Percentiles rank a stretch among this genome's conserved stretches.
Conservation (phyloP, 495 filamentous ascomycete species). For the Hypoxylon intermedium region DNA sequence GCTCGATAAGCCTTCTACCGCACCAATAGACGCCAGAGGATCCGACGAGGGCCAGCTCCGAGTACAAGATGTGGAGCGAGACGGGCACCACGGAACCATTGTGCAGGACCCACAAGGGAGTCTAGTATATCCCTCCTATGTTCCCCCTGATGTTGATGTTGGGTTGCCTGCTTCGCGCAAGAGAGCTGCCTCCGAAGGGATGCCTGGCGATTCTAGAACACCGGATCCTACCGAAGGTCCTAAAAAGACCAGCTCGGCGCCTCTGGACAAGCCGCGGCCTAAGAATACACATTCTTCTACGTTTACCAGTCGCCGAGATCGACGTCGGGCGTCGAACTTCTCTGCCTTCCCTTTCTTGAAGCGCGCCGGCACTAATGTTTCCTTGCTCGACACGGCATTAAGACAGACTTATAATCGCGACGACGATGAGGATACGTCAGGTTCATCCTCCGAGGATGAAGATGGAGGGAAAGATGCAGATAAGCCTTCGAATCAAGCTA, state of each 20-base stretch:
- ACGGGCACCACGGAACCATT: constrained; percentile 38
- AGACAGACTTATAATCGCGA: constrained; percentile 2
- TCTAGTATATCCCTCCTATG: constrained; percentile 46
- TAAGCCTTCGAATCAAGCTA: neutral
- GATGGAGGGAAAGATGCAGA: constrained; percentile 29
- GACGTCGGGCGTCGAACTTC: constrained; percentile 20
- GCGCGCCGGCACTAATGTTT: constrained; percentile 43
- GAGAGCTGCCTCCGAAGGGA: constrained; percentile 18
- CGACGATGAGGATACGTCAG: constrained; percentile 24
- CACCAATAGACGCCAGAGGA: constrained; percentile 11
- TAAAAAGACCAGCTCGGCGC: constrained; percentile 24
- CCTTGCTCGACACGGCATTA: constrained; percentile 19
- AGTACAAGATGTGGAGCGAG: constrained; percentile 14
- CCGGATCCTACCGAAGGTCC: constrained; percentile 9
- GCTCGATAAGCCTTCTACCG: constrained; percentile 32
- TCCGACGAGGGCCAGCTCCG: constrained; percentile 4
- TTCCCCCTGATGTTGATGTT: constrained; percentile 46
- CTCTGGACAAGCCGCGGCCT: constrained; percentile 11
- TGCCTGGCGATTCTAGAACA: constrained; percentile 3
- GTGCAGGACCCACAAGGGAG: constrained; percentile 44
- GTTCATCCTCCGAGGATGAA: constrained; percentile 40
- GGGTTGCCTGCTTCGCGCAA: constrained; percentile 35
- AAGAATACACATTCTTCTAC: constrained; percentile 26
- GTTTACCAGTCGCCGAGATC: no score
- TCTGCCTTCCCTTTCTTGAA: constrained; percentile 18